phyloP scores from a whole-genome alignment of 73 alveolate species.

The Tetrahymena elliotti region DNA sequence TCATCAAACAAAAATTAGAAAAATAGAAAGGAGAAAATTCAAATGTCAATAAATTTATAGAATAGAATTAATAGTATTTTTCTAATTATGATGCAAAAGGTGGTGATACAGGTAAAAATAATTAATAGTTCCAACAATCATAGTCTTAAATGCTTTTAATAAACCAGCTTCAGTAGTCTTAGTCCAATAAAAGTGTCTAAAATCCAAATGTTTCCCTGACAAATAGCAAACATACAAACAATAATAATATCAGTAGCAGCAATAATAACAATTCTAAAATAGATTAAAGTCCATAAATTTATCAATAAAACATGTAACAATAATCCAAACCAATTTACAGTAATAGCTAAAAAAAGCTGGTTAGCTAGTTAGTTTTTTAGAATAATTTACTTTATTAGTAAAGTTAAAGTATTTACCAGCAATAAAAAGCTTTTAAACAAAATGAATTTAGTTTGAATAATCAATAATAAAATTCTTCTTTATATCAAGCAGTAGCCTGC shows the following conservation, averaged over 20 bases:
- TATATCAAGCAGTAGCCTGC: background rate
- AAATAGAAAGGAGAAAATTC: background rate
- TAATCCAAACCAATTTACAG: background rate
- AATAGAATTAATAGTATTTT: background rate
- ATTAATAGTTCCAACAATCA: background rate
- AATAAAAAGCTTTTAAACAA: background rate
- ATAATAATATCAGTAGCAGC: background rate
- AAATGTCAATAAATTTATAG: background rate
- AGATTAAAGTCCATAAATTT: background rate
- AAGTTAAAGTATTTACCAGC: background rate
- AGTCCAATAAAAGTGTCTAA: background rate
- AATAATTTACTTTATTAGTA: background rate
- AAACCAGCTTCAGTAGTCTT: background rate
- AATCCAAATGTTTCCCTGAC: background rate
- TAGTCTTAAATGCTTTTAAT: background rate
- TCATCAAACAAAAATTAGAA: background rate
- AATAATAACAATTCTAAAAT: background rate
- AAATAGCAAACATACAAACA: background rate
- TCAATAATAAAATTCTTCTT: background rate
- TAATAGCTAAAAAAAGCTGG: background rate
- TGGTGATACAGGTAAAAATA: background rate
- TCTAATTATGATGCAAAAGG: background rate
- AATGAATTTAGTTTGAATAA: background rate
- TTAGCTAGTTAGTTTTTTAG: background rate
- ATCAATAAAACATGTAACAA: background rate